Evolutionary conservation across 805 yeast genomes (phyloP).

Genomic region (Zygosaccharomyces pseudorouxii): DNA sequence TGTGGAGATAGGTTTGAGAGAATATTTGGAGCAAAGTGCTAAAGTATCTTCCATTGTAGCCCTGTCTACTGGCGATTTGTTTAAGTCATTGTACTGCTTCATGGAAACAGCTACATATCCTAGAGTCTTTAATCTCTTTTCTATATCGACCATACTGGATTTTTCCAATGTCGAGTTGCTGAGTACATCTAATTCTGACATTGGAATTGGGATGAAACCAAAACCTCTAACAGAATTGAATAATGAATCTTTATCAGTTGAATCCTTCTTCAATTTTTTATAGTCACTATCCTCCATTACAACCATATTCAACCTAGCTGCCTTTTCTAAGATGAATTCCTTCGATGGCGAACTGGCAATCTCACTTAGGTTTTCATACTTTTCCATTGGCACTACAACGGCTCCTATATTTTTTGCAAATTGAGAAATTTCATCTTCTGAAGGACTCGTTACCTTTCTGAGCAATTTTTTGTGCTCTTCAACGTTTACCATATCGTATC

Average conservation of each 20-base stretch:
- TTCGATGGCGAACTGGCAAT: conserved; percentile 23
- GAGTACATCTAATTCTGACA: conserved; percentile 11
- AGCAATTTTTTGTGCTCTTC: conserved; percentile 16
- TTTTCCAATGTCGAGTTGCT: conserved; percentile 6
- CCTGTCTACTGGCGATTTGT: conserved; percentile 8
- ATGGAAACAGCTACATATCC: conserved; percentile 15
- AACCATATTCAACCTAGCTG: conserved; percentile 14
- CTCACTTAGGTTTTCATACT: conserved; percentile 23
- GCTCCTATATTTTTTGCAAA: conserved; percentile 6
- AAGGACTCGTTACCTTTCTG: conserved; percentile 13
- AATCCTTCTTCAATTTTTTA: conserved; percentile 9
- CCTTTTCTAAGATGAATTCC: conserved; percentile 20
- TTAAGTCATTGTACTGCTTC: conserved; percentile 8
- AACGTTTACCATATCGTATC: conserved; percentile 19
- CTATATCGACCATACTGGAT: conserved; percentile 10
- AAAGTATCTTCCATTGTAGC: conserved; percentile 13
- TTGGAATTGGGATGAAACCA: conserved; percentile 19
- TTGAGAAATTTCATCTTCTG: conserved; percentile 10
- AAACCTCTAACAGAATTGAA: conserved; percentile 12
- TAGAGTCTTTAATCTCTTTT: conserved; percentile 10
- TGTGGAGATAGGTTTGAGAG: conserved; percentile 12
- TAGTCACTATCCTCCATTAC: conserved; percentile 17
- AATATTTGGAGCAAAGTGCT: conserved; percentile 16
- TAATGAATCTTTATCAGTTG: conserved; percentile 9
- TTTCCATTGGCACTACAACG: conserved; percentile 8